Evolutionary conservation across 2,329 filamentous ascomycete genomes (phyloP), one percentile per base, ranked within the genome.

Genomic region (Ophiostoma novo-ulmi): DNA sequence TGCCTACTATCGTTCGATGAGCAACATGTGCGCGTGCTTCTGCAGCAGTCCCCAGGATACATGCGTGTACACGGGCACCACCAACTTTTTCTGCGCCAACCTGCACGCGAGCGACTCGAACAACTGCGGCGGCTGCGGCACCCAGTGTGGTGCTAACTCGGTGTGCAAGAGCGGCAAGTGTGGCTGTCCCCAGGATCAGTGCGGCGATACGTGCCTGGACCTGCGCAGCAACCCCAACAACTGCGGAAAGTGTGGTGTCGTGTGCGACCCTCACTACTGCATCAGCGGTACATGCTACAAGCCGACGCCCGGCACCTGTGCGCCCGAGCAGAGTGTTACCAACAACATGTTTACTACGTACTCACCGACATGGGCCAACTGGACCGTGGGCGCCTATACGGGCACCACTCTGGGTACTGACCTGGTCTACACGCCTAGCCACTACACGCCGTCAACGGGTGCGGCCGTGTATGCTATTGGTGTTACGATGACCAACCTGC

Each of bases 271-370:
- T 1, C 69, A 67, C 35, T 70, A 70, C 31, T 70, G 69, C 63
- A 70, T 70, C 61, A 55, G 69, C 38, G 69, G 69, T 48, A 35
- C 39, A 31, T 70, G 69, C 69, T 67, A 70, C 48, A 52, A 61
- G 35, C 69, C 69, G 35, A 8, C 22, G 36, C 69, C 69, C 36
- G 69, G 69, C 36, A 44, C 39, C 8, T 70, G 69, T 26, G 69
- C 69, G 6, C 69, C 69, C 35, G 69, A 70, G 64, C 69, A 70
- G 48, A 70, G 69, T 64, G 64, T 70, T 35, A 70, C 69, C n/a
- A 70, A 70, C 68, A 63, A 67, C 68, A 71, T 71, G 63, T 67
- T 71, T 14, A 52, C n/a, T 20, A 69, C 64, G 11, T 71, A 71
- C 67, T 71, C 70, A 52, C 69, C 69, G 17, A 70, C 69, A 3